These are phyloP conservation scores for Spathaspora boniae DNA, from an alignment of 805 yeast species.

Conservation along the genomic window DNA sequence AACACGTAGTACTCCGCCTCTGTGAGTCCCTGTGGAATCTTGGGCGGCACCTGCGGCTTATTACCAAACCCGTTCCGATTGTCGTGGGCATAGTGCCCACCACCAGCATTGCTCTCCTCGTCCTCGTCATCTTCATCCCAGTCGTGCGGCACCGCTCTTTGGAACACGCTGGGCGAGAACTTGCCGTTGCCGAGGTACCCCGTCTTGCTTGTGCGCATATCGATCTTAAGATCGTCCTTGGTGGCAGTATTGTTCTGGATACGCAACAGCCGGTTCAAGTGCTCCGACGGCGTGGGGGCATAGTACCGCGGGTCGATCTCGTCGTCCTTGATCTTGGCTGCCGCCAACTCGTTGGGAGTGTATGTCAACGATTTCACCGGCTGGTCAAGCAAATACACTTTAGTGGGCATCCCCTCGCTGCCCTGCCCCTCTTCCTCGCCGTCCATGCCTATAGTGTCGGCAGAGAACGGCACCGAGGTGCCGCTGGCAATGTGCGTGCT, in stretches of 20 bases:
- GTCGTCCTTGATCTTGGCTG: conserved; percentile 15
- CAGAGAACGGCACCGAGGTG: conserved; percentile 38
- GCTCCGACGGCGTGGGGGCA: conserved; percentile 50
- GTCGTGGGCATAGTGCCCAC: conserved; percentile 5
- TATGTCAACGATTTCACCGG: conserved; percentile 30
- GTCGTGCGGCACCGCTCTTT: conserved; percentile 18
- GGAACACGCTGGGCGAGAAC: conserved; percentile 36
- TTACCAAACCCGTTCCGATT: no score
- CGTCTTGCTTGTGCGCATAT: conserved; percentile 27
- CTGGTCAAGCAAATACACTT: conserved; percentile 33
- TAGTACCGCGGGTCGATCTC: conserved; percentile 35
- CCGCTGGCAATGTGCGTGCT: conserved; percentile 16
- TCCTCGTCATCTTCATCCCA: conserved; percentile 14
- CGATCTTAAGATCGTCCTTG: conserved; percentile 22
- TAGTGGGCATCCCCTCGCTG: conserved; percentile 25
- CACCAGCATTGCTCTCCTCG: conserved; percentile 12
- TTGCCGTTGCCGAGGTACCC: conserved; percentile 43
- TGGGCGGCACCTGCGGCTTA: conserved; percentile 43
- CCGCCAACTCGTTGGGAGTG: conserved; percentile 11
- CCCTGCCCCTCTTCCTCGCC: no score
- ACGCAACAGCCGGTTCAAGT: conserved; percentile 21
- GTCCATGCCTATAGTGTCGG: conserved; percentile 38
- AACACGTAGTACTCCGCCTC: conserved; percentile 41
- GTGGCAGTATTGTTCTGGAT: conserved; percentile 19
- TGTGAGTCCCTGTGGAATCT: conserved; percentile 39